These are phyloP conservation scores for Gigaspora rosea DNA, from an alignment of 192 early-diverging fungal species.

Conservation along the genomic window DNA sequence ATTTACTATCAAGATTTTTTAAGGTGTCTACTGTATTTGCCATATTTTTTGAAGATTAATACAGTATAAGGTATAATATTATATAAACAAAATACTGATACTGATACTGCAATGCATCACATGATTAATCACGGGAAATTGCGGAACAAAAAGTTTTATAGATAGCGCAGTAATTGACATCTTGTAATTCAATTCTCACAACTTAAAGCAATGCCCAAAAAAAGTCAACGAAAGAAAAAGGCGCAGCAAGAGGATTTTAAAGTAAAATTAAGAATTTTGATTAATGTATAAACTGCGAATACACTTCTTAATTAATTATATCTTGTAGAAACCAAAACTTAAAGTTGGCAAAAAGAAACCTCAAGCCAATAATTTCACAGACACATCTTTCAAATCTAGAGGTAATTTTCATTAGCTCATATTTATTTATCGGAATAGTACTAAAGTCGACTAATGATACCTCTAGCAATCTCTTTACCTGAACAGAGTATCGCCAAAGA, in stretches of 20 bases:
- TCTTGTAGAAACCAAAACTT: conserved; percentile 78
- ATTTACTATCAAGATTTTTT: conserved; percentile 9
- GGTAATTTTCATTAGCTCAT: conserved; percentile 35
- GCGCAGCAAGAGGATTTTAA: conserved; percentile 27
- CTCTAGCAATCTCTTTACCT: conserved; percentile 71
- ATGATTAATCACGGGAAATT: no score
- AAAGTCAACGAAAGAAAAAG: conserved; percentile 26
- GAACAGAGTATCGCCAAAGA: conserved; percentile 77
- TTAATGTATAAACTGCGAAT: background rate
- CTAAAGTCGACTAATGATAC: background rate
- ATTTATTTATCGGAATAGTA: background rate
- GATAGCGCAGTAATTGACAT: no score
- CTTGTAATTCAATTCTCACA: no score
- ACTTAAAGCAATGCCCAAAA: conserved; percentile 21
- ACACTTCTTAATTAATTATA: background rate
- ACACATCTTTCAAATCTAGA: conserved; percentile 81
- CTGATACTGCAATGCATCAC: no score
- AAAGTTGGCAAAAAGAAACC: conserved; percentile 90
- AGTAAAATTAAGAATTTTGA: background rate
- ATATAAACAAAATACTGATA: no score
- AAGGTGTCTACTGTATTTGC: background rate
- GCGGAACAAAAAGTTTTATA: no score
- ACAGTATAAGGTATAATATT: no score
- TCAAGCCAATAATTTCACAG: conserved; percentile 71
- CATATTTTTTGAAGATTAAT: no score